These are phyloP conservation scores for Phylloporus rhodoxanthus DNA, from an alignment of 768 basidiomycete species.

Conservation along the genomic window DNA sequence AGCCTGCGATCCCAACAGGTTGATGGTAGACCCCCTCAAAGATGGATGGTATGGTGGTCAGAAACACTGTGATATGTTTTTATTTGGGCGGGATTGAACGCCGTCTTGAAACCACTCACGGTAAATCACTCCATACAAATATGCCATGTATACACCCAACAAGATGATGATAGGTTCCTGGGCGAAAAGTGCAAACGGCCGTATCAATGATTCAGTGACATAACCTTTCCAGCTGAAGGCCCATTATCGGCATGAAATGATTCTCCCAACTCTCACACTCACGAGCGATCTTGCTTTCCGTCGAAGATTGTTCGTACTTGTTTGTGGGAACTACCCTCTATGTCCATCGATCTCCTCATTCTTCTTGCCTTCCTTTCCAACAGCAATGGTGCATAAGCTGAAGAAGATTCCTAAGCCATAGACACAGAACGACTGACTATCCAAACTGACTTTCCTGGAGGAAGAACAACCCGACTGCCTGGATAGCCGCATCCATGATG, in stretches of 20 bases:
- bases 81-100: background rate
- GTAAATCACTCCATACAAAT: constrained; percentile 60
- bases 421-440: background rate
- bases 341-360: constrained; percentile 41
- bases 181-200: constrained; percentile 63
- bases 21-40: constrained; percentile 52
- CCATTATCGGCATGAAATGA: background rate
- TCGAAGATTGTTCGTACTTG: constrained; percentile 48
- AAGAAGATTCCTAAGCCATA: constrained; percentile 12
- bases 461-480: constrained; percentile 49
- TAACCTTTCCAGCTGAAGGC: constrained; percentile 45
- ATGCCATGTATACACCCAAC: constrained; percentile 62
- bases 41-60: constrained; percentile 59
- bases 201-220: constrained; percentile 46
- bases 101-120: constrained; percentile 33
- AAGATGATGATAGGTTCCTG: constrained; percentile 64
- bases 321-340: constrained; percentile 38
- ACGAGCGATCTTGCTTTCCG: constrained; percentile 37
- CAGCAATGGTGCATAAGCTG: constrained; percentile 28
- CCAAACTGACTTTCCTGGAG: constrained; percentile 55
- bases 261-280: constrained; percentile 16
- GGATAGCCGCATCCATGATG: constrained; percentile 50
- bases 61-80: constrained; percentile 44
- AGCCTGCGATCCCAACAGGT: constrained; percentile 50
- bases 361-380: constrained; percentile 47